Evolutionary conservation across 1,284 basidiomycete species (phyloP), one percentile per base, ranked within the genome.

Genomic region (Phellinidium pouzarii): DNA sequence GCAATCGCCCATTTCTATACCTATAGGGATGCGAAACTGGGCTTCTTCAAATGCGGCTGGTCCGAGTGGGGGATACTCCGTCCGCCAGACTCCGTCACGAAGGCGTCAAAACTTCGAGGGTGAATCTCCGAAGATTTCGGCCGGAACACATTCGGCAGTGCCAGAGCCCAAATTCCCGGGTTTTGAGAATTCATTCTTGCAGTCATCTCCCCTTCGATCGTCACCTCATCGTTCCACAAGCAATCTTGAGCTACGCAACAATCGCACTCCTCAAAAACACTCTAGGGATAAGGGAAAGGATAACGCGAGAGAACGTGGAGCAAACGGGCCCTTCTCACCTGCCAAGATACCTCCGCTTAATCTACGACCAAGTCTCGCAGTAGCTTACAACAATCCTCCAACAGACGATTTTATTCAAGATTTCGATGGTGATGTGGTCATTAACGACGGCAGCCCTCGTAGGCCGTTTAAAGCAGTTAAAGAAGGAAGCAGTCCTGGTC

Each of bases 1-100:
- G 25, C 67, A 67, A 4, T 72, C 71, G 2, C 71, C 74, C 19
- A 59, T 73, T 19, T 63, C 65, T 6, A 58, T 68, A 5, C 66
- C 72, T 17, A 64, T 69, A 20, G 73, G 76, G 56, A 73, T 72
- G 53, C 71, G 69, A 34, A 62, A 61, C 31, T 72, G 71, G 64
- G 68, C 62, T 42, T 61, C 60, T 12, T 62, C 60, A 4, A 50
- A 54, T 48, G 17, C 31, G 38, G n/a, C 50, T 43, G 55, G 46
- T 0, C 59, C 59, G 36, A 66, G 66, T 4, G 65, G 66, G 2
- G 70, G 63, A 50, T 62, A 58, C 12, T 40, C 61, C 48, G 41
- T 56, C 11, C 63, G 68, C 23, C 68, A 71, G 55, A 75, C 71
- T 0, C 74, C 74, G 26, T 62, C 68, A 26, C 67, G 67, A 25